Evolutionary conservation across 257 asterid genomes (phyloP), one percentile per base, ranked within the genome.

Genomic region (Solanum corneliomulleri): DNA sequence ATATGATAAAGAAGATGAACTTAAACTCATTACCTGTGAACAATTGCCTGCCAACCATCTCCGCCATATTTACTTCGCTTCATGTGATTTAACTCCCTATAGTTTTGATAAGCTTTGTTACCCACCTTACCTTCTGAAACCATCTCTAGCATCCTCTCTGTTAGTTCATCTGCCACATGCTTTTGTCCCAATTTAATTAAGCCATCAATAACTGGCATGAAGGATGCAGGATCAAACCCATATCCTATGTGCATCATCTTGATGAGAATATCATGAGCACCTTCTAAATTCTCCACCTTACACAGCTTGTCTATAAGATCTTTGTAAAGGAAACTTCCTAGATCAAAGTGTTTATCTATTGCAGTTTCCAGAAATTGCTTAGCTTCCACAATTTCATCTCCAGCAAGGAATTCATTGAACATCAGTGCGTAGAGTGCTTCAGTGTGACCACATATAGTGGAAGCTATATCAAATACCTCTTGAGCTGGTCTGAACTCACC

Each of bases 401-500:
- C 96, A 52, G 93, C 93, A 91, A 95, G 94, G 83, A 94, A 83
- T 92, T 97, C 98, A 82, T 94, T 92, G 89, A 95, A 94, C 92
- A 94, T 91, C 89, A 91, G 84, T 85, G 90, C 88, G 85, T 94
- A 97, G 70, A 97, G 95, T 41, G 87, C 92, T 85, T 93, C 94
- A 56, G 89, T 90, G 90, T 93, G 95, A 80, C 98, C 98, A 88
- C 93, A 93, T 45, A 93, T 87, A 80, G 92, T 88, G 86, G 91
- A 75, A 82, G 94, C 94, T 21, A 91, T 89, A 82, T 93, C 93
- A 90, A 97, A 94, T 71, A 91, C 94, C 82, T 97, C 99, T 86
- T 91, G 94, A 58, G 99, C 99, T 45, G 98, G 98, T 87, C 94
- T 94, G 92, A 94, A 94, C 88, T 95, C 98, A 85, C 99, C 99